Conservation (phyloP, 257 asterid species). For the Solanum gandarillasii region DNA sequence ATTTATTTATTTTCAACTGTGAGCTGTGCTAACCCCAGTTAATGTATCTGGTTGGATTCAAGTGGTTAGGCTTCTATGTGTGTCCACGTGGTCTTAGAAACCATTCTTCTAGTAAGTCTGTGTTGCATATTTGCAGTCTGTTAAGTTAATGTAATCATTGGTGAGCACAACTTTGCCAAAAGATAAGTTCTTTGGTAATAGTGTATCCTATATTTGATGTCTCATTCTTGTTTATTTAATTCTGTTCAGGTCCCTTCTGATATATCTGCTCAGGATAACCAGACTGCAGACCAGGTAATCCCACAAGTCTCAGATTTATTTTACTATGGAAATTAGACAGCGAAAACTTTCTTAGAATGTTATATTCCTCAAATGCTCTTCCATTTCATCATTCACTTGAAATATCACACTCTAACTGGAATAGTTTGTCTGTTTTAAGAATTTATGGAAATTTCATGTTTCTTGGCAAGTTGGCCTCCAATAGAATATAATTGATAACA, state of each 20-base stretch:
- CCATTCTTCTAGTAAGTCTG: not conserved
- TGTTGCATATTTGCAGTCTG: not conserved
- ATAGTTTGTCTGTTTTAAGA: not conserved
- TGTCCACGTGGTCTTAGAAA: not conserved
- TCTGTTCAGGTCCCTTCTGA: constrained; percentile 66
- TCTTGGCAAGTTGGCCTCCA: not conserved
- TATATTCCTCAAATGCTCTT: not conserved
- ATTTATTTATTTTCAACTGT: not conserved
- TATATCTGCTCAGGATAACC: constrained; percentile 49
- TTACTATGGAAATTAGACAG: not conserved
- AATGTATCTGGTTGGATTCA: not conserved
- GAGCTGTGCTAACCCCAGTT: not conserved
- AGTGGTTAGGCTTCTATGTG: not conserved
- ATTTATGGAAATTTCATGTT: not conserved
- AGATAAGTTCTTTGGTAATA: not conserved
- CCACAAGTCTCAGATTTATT: not conserved
- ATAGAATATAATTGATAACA: not conserved
- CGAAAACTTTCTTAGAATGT: not conserved
- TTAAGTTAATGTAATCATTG: not conserved
- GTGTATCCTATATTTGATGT: not conserved
- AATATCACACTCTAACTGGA: not conserved
- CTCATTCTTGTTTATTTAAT: constrained; percentile 4
- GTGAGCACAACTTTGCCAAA: not conserved
- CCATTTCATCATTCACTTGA: not conserved
- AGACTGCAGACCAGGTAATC: constrained; percentile 46